Evolutionary conservation across 2,329 filamentous ascomycete genomes (phyloP).

Genomic region (Triangularia setosa): DNA sequence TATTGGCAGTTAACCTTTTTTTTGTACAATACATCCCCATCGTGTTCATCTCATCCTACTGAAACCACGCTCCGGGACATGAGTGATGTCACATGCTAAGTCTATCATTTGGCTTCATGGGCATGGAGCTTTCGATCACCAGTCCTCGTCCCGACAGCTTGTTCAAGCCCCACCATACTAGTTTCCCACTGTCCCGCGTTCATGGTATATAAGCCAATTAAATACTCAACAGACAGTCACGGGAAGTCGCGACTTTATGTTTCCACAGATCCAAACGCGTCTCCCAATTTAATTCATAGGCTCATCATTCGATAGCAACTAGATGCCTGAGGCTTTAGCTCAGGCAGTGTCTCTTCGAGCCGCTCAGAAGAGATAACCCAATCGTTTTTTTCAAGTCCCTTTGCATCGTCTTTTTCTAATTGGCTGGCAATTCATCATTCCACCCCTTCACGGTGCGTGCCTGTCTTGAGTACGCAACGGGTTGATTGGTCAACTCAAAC

Average conservation of each 20-base stretch:
- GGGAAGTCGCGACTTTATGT: neutral
- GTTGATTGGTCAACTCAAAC: neutral
- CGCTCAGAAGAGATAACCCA: neutral
- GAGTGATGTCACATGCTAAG: too few species aligned
- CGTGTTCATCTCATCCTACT: too few species aligned
- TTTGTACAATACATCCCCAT: too few species aligned
- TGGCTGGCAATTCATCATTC: neutral
- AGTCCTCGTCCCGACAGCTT: neutral
- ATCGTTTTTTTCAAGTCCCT: neutral
- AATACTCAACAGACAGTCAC: neutral
- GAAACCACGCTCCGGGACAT: too few species aligned
- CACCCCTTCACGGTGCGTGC: neutral
- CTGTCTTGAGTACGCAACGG: neutral
- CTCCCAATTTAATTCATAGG: neutral
- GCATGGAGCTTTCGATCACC: too few species aligned
- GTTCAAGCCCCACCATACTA: neutral
- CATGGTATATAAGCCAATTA: neutral
- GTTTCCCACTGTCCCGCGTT: neutral
- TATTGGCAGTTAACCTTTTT: too few species aligned
- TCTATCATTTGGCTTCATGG: too few species aligned
- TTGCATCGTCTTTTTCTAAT: neutral
- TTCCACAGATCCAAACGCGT: neutral
- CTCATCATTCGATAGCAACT: neutral
- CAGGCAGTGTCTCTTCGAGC: neutral
- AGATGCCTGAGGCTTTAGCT: neutral